These are phyloP conservation scores for Mortierella polycephala DNA, from an alignment of 371 early-diverging fungal species.

Conservation along the genomic window DNA sequence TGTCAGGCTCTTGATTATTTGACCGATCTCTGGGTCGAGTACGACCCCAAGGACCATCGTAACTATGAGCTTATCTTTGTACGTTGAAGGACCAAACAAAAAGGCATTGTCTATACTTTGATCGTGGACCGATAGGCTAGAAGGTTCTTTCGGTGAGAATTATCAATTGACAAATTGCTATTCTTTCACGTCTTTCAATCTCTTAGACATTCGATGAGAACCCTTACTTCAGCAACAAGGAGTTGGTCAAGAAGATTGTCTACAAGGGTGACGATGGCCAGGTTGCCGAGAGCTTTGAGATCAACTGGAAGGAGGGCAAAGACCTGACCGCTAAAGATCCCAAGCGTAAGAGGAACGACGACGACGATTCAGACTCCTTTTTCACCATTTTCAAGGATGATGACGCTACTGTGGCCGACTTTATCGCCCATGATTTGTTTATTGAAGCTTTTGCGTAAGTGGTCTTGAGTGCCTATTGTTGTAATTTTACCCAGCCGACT, in stretches of 20 bases:
- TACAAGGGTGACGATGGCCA: conserved; percentile 55
- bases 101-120: neutral
- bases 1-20: conserved; percentile 60
- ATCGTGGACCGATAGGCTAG: too few relatives aligned
- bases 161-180: neutral
- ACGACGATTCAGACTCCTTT: conserved; percentile 58
- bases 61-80: conserved; percentile 65
- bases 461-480: neutral
- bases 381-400: conserved; percentile 62
- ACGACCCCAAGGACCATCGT: conserved; percentile 59
- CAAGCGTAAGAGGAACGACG: conserved; percentile 61
- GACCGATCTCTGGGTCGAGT: conserved; percentile 67
- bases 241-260: conserved; percentile 64
- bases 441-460: conserved; percentile 44
- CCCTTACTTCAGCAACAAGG: conserved; percentile 64
- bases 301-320: conserved; percentile 67
- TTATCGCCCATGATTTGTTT: conserved; percentile 47
- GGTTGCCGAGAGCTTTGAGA: conserved; percentile 54
- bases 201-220: conserved; percentile 66
- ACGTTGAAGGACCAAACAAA: conserved; percentile 11
- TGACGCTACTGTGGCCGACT: conserved; percentile 53
- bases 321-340: conserved; percentile 45
- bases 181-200: neutral
- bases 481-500: too few relatives aligned
- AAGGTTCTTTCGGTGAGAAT: neutral